Percentiles rank a stretch among this genome's conserved stretches.
Evolutionary conservation across 1,284 basidiomycete species (phyloP).

Genomic region (Leccinum subfulvum): DNA sequence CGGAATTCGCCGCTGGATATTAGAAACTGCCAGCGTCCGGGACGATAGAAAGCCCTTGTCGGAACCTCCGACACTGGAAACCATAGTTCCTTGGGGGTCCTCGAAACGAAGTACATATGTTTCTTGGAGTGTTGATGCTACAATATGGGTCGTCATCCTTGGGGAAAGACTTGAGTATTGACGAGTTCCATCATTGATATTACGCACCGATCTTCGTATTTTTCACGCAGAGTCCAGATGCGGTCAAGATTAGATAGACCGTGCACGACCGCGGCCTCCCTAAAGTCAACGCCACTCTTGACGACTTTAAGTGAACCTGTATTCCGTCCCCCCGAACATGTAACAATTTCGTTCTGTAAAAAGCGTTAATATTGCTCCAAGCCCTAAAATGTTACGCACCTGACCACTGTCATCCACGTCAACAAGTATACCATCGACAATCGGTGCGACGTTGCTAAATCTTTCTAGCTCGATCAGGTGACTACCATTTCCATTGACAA

Average conservation of each 20-base stretch:
- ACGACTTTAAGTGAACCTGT: slow-evolving; percentile 82
- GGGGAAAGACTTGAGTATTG: slow-evolving; percentile 7
- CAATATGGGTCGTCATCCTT: slow-evolving; percentile 54
- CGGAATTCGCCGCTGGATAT: slow-evolving; percentile 45
- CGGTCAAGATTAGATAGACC: slow-evolving; percentile 58
- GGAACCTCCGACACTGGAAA: slow-evolving; percentile 37
- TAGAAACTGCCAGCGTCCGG: slow-evolving; percentile 67
- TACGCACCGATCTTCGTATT: slow-evolving; percentile 53
- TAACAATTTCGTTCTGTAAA: slow-evolving; percentile 74
- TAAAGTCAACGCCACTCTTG: slow-evolving; percentile 83
- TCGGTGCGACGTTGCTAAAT: slow-evolving; percentile 84
- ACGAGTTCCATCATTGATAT: neutral
- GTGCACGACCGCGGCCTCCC: slow-evolving; percentile 61
- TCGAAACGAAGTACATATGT: slow-evolving; percentile 55
- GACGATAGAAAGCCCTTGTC: slow-evolving; percentile 44
- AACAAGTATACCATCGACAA: slow-evolving; percentile 80
- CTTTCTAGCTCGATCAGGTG: slow-evolving; percentile 60
- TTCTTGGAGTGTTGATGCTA: slow-evolving; percentile 55
- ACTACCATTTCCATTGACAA: slow-evolving; percentile 51
- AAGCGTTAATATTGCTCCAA: slow-evolving; percentile 8
- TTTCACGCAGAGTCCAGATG: slow-evolving; percentile 64
- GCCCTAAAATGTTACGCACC: slow-evolving; percentile 41
- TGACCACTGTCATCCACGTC: slow-evolving; percentile 76
- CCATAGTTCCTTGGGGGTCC: slow-evolving; percentile 30
- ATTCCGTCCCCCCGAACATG: slow-evolving; percentile 84